Base-by-base conservation (phyloP, 257 asterid genomes). In the Euphrasia confusa region DNA sequence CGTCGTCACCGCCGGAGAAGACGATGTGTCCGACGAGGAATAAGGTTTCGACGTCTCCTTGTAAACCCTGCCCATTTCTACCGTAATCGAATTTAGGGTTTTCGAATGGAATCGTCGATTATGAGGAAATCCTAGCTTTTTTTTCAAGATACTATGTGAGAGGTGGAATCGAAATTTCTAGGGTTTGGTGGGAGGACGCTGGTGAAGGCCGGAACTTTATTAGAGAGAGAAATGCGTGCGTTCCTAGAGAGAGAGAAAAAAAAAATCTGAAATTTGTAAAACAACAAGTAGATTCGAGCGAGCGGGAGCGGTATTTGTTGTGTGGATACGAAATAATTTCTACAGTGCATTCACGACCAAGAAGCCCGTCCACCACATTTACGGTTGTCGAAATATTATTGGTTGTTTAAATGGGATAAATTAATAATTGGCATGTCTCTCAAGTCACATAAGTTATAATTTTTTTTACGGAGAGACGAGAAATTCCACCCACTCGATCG, bases 21-120 rank as follows among this genome's bases (percentile, higher is more conserved):
- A 15, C 56, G 56, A 15, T 17, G 56, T 3, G 24, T 14, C 56
- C 21, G 56, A 17, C 21, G 56, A 50, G 7, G 27, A 50, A 15
- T n/a, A 15, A 15, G 56, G 56, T 4, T 7, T 50, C 56, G 56
- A 14, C 26, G 28, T 50, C 21, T 50, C 56, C 26, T 50, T 14
- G 56, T 50, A 17, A 50, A 50, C 56, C 56, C 56, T 50, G 17
- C 56, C 56, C 56, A 50, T 50, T 17, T n/a, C 54, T 4, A 47
- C 54, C 54, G 13, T n/a, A 2, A 50, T 7, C 56, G 56, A 5
- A 12, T 2, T 3, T 13, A 12, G 4, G 52, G 52, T 11, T 45
- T 45, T 45, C 52, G 52, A 5, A 45, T 45, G 52, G 52, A 13
- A 45, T 45, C 42, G 17, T 45, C 52, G 50, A 44, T 44, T 10